Percentiles rank a stretch among this genome's conserved stretches.
These are phyloP conservation scores for Backusella macrospora DNA, from an alignment of 192 early-diverging fungal genomes.

Conservation along the genomic window DNA sequence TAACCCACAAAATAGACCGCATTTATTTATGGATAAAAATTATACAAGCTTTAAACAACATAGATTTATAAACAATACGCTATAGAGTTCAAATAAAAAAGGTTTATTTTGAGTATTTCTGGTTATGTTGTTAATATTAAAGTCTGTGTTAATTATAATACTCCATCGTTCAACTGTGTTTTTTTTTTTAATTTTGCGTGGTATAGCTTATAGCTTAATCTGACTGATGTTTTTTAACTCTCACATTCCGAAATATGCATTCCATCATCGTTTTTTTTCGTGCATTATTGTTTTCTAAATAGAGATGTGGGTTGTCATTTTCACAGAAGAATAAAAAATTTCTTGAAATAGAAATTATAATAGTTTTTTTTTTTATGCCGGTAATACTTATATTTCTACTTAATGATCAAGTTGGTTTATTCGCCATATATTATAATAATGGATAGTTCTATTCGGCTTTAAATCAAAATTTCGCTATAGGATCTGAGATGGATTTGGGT, in stretches of 20 bases:
- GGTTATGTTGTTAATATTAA: neutral
- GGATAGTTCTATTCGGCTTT: neutral
- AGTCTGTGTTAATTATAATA: neutral
- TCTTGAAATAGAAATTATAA: neutral
- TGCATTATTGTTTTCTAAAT: conserved; percentile 10
- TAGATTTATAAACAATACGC: neutral
- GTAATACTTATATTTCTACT: no score
- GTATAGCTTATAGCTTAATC: neutral
- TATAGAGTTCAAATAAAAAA: neutral
- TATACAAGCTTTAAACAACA: neutral
- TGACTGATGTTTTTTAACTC: neutral
- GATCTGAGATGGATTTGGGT: neutral
- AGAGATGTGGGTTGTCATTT: neutral
- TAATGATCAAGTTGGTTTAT: no score
- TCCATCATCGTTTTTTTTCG: neutral
- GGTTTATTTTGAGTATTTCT: neutral
- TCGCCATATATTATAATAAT: neutral
- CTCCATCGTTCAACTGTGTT: neutral
- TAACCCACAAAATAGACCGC: neutral
- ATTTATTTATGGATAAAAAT: neutral
- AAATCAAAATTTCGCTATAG: neutral
- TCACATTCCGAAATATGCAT: conserved; percentile 10
- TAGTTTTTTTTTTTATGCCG: no score
- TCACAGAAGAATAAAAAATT: neutral
- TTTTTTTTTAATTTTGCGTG: neutral